A percentile compares a stretch with the other conserved stretches of the same genome.
phyloP scores from a whole-genome alignment of 805 yeast genomes.

The Myxozyma kluyveri region DNA sequence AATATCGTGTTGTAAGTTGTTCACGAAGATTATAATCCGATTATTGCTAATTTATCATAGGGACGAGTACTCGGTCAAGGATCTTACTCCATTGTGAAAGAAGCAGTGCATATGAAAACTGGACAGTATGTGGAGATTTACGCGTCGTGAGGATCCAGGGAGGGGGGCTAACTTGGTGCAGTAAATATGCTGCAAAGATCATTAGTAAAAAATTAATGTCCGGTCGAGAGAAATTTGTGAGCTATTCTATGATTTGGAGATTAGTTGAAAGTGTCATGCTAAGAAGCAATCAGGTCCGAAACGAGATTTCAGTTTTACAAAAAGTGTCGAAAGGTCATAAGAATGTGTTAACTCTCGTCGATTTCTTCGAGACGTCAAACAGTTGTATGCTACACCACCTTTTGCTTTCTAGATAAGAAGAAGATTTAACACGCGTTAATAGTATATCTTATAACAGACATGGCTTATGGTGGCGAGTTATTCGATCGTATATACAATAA shows the following conservation, averaged over 20 bases:
- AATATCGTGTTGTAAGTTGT: background rate
- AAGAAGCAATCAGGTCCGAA: constrained; percentile 47
- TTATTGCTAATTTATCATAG: constrained; percentile 4
- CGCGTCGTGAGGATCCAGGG: no score
- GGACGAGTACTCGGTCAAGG: constrained; percentile 45
- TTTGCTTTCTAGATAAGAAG: background rate
- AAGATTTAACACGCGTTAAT: background rate
- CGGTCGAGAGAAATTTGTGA: constrained; percentile 51
- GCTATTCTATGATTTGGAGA: background rate
- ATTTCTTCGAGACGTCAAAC: constrained; percentile 66
- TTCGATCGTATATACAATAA: constrained; percentile 55
- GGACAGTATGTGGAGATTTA: constrained; percentile 35
- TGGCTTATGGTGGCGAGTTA: constrained; percentile 66
- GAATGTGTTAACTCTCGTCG: constrained; percentile 60
- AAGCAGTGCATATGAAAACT: constrained; percentile 43
- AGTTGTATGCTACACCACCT: constrained; percentile 40
- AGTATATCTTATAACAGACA: constrained; percentile 57
- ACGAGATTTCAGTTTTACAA: constrained; percentile 59
- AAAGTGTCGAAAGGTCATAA: constrained; percentile 51
- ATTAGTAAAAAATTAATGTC: constrained; percentile 50
- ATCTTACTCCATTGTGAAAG: constrained; percentile 45
- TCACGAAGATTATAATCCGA: background rate
- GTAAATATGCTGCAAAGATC: constrained; percentile 54
- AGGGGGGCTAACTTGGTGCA: constrained; percentile 10
- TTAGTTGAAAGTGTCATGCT: background rate